Base-by-base conservation (phyloP, 2,329 filamentous ascomycete genomes). In the Cladosporium halotolerans region DNA sequence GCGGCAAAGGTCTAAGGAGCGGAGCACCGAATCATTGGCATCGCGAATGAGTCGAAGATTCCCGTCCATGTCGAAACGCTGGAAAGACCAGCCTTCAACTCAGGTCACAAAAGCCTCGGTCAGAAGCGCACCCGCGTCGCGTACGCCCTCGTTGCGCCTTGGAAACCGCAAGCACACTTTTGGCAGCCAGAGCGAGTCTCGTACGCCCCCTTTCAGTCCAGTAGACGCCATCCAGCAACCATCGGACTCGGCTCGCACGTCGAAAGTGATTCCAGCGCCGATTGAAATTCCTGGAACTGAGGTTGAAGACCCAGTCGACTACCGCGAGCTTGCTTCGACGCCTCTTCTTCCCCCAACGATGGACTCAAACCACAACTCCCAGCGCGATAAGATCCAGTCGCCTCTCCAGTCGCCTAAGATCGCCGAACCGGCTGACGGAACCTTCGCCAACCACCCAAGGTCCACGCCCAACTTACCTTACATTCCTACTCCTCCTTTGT, bases 361-460 rank as follows among this genome's bases (percentile, higher is more conserved):
- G 74, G 83, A 54, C 11, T 44, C 41, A 9, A 34, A 14, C 19
- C 14, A 31, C 16, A 34, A 39, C 14, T n/a, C 38, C 2, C 23
- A 81, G 28, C 79, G 81, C 52, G 71, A 77, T 18, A 72, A 78
- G 33, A 71, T 75, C 42, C 70, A 67, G 7, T 69, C 89, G 7
- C 89, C 91, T n/a, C 75, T 95, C 23, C 89, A 95, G 69, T 95
- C 89, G 0, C 90, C 90, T 0, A 86, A 83, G 0, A 80, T 93
- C 14, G 88, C 85, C 9, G 82, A 84, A n/a, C 72, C 78, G 34
- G 57, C 66, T 66, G 51, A 70, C 67, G 56, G 71, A 6, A 76
- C 75, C 13, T 62, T 72, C 46, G 70, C 68, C 42, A 67, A 71
- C 19, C 74, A 75, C 13, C 76, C 76, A 13, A 69, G 75, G 11